Percentiles rank a stretch among this genome's conserved stretches.
Conservation (phyloP, 306 rosid genomes). For the Citrullus amarus region DNA sequence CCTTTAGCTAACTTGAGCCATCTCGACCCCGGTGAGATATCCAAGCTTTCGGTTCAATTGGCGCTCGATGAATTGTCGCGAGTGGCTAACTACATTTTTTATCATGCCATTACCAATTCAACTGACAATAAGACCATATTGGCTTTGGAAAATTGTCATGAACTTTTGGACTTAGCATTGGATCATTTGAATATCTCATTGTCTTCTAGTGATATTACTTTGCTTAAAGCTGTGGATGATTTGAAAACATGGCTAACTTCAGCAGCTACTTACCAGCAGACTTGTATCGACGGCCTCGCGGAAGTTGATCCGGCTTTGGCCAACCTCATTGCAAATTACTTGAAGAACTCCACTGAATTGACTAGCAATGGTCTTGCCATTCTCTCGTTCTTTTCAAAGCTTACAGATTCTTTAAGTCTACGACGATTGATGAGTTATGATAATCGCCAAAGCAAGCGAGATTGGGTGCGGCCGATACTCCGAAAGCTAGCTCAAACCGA, state of each 20-base stretch:
- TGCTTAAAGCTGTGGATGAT: conserved; percentile 39
- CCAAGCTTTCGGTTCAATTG: conserved; percentile 27
- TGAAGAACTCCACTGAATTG: conserved; percentile 45
- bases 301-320: conserved; percentile 17
- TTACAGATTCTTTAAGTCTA: conserved; percentile 15
- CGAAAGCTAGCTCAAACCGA: conserved; percentile 21
- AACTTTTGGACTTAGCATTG: conserved; percentile 40
- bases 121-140: conserved; percentile 5
- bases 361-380: conserved; percentile 81
- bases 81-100: conserved; percentile 21
- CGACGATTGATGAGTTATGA: conserved; percentile 23
- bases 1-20: conserved; percentile 19
- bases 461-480: conserved; percentile 21
- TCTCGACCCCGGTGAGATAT: conserved; percentile 36
- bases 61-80: conserved; percentile 35
- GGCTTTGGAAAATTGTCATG: conserved; percentile 42
- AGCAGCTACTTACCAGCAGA: conserved; percentile 59
- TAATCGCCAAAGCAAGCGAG: conserved; percentile 1
- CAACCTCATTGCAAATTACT: conserved; percentile 6
- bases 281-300: conserved; percentile 53
- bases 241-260: conserved; percentile 67
- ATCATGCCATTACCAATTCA: conserved; percentile 19
- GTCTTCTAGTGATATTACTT: conserved; percentile 14
- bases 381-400: conserved; percentile 32
- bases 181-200: conserved; percentile 47